Percentiles rank a stretch among this genome's conserved stretches.
Conservation (phyloP, 108 stramenopile genomes). For the Bacterosira constricta region DNA sequence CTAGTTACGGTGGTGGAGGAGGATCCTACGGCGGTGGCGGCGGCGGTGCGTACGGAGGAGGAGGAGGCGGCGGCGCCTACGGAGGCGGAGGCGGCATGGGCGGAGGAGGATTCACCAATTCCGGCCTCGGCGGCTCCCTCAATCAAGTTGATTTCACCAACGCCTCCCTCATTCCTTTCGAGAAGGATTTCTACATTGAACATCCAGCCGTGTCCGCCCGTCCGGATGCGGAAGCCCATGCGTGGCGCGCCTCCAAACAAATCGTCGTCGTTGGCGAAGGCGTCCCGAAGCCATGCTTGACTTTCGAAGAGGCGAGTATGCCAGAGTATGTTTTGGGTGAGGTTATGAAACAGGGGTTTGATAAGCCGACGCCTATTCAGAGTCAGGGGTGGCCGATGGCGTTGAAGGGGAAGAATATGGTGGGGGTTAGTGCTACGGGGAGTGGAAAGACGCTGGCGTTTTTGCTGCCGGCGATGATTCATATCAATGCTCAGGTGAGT, state of each 20-base stretch:
- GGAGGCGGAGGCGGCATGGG: slow-evolving; percentile 45
- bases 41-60: slow-evolving; percentile 1
- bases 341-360: slow-evolving; percentile 95
- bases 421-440: slow-evolving; percentile 96
- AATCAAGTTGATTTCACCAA: slow-evolving; percentile 82
- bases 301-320: slow-evolving; percentile 96
- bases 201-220: slow-evolving; percentile 96
- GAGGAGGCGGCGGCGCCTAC: not conserved
- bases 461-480: slow-evolving; percentile 98
- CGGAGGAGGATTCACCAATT: slow-evolving; percentile 59
- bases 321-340: slow-evolving; percentile 95
- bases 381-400: slow-evolving; percentile 99
- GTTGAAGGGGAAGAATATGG: slow-evolving; percentile 95
- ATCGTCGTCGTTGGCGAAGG: slow-evolving; percentile 87
- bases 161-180: slow-evolving; percentile 87
- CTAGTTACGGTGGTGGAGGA: not conserved
- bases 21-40: slow-evolving; percentile 8
- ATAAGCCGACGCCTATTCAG: slow-evolving; percentile 98
- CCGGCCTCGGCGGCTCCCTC: slow-evolving; percentile 72
- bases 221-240: slow-evolving; percentile 80
- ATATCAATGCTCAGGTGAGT: slow-evolving; percentile 98
- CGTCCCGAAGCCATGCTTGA: slow-evolving; percentile 96
- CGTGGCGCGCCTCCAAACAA: slow-evolving; percentile 87
- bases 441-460: slow-evolving; percentile 98
- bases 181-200: slow-evolving; percentile 99